Base-by-base conservation (phyloP, 169 alveolate species). In the Babesia bigemina region DNA sequence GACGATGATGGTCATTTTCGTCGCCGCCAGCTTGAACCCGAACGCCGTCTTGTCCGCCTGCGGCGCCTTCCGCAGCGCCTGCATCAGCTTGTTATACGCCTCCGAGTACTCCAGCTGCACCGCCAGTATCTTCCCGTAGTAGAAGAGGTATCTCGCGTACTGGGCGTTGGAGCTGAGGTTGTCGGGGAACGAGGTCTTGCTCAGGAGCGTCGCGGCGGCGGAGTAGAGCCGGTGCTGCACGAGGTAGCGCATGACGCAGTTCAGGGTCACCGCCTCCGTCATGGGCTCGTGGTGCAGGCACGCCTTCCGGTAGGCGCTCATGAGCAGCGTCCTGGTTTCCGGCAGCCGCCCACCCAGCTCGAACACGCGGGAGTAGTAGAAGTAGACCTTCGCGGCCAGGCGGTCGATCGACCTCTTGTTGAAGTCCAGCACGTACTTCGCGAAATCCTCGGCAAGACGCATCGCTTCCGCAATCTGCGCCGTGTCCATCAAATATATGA, bases 21-120 rank as follows among this genome's bases (percentile, higher is more conserved):
- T 82, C 39, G 82, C 91, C 72, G 90, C 84, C 36, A 93, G 78
- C 75, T 95, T 94, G 86, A 97, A 95, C 24, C 97, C 97, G 44
- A 86, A 85, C 33, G 95, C 98, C 2, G 93, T 92, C 48, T 90
- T 90, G 39, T 75, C 86, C 47, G 87, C 83, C 72, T 96, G 98
- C 13, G 99, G 98, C 7, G 97, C 98, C 76, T 96, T 96, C 50
- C 99, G 84, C 45, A 94, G 61, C 2, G 99, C 96, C 66, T 91
- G 96, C 14, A 89, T 91, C 22, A 96, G 83, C 79, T 94, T 92
- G 26, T 92, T 92, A 85, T 93, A 92, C 0, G 99, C 95, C 60
- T 92, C 97, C 17, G 96, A 86, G 79, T 97, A 97, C 71, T 96
- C 98, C 81, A 96, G 92, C 81, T 96, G 97, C 24, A 95, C 96